Evolutionary conservation across 495 filamentous ascomycete species (phyloP), one percentile per base, ranked within the genome.

Genomic region (Margaritispora aquatica): DNA sequence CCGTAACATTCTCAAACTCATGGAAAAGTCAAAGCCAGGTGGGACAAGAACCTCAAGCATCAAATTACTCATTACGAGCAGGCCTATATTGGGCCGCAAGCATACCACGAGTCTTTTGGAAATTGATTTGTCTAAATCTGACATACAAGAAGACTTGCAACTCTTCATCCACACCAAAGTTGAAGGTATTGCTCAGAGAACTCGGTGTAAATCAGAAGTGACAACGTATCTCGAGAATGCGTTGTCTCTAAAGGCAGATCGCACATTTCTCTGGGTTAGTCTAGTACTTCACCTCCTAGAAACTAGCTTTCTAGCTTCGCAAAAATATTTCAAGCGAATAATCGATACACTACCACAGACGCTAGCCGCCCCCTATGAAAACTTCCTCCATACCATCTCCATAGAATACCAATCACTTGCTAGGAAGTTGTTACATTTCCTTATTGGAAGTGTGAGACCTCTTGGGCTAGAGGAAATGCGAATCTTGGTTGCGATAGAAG

Each of bases 211-310:
- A 20, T 51, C 57, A n/a, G 51, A 60, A 1, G 29, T 23, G 20
- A 59, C 44, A 51, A 36, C 1, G 23, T 59, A 60, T 24, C 36
- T 69, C 5, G 51, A 59, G 26, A 17, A 65, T 4, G 48, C 53
- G 26, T 41, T 69, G 7, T 55, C 49, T 41, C 59, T 48, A 0
- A 55, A 62, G 53, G 56, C 64, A 22, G 67, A 59, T 50, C 49
- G 59, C 0, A 69, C 64, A 0, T 69, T 69, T 51, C 57, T 69
- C 5, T 69, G 67, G 67, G 57, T 69, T 9, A 54, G 23, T 1
- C 63, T 69, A 13, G 55, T 69, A 0, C 56, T 69, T 52, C 10
- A 49, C 0, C 21, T 51, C 1, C 47, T 69, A 7, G 64, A 69
- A 36, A 53, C 26, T 11, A 49, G 41, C 22, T 22, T 38, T 3